These are phyloP conservation scores for Psilocybe tampanensis DNA, from an alignment of 768 basidiomycete species.

Conservation along the genomic window DNA sequence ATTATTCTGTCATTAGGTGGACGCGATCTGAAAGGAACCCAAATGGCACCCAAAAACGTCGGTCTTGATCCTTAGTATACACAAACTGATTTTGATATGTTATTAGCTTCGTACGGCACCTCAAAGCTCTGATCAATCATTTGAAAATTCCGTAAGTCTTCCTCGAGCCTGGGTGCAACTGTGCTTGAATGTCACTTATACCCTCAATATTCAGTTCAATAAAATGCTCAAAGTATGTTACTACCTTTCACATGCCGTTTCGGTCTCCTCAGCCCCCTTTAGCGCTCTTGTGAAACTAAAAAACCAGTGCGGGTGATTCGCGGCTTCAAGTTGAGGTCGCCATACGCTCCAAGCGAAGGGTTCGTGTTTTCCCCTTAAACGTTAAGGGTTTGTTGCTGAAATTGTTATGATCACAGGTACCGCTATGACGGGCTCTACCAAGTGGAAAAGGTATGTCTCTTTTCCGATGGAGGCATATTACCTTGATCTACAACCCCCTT, in stretches of 20 bases:
- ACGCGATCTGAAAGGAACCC: constrained; percentile 85
- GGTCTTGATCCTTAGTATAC: background rate
- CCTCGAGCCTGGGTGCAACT: background rate
- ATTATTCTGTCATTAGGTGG: constrained; percentile 53
- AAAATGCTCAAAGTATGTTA: constrained; percentile 59
- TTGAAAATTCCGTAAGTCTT: constrained; percentile 57
- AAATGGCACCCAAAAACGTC: constrained; percentile 82
- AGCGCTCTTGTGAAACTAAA: constrained; percentile 79
- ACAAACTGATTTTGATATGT: no score
- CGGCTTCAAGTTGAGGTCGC: constrained; percentile 74
- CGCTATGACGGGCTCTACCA: constrained; percentile 89
- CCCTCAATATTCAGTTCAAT: constrained; percentile 49
- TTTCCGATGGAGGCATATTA: background rate
- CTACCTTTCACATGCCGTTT: background rate
- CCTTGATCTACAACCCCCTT: background rate
- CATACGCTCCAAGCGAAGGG: constrained; percentile 83
- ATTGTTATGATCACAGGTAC: constrained; percentile 50
- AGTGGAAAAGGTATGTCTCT: constrained; percentile 64
- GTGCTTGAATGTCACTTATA: background rate
- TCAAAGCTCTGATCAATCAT: constrained; percentile 83
- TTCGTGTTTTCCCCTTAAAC: constrained; percentile 25
- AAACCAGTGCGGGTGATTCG: constrained; percentile 88
- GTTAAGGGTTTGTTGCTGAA: background rate
- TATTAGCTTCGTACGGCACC: constrained; percentile 87
- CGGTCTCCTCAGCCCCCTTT: background rate